Percentiles rank a stretch among this genome's conserved stretches.
These are phyloP conservation scores for Ramularia endophylla DNA, from an alignment of 2,329 filamentous ascomycete species.

Conservation along the genomic window DNA sequence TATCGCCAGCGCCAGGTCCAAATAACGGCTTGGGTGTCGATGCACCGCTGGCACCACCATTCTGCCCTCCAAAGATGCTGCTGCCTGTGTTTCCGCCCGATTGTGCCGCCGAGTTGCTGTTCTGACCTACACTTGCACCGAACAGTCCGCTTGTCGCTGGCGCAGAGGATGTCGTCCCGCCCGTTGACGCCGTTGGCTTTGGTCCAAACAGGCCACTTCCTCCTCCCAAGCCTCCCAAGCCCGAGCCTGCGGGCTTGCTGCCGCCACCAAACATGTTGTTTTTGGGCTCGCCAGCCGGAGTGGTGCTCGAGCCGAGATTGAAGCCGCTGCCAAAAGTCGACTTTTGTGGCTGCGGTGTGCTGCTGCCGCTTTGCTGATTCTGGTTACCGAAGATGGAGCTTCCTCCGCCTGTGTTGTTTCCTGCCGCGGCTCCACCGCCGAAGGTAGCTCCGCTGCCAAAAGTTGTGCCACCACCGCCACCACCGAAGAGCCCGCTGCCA, in stretches of 20 bases:
- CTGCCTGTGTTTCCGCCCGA: background rate
- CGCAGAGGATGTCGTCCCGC: background rate
- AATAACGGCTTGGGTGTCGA: background rate
- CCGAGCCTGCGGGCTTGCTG: constrained; percentile 6
- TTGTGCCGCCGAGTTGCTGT: background rate
- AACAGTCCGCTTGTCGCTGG: background rate
- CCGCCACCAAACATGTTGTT: constrained; percentile 7
- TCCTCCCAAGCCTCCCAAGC: background rate
- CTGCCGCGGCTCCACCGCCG: background rate
- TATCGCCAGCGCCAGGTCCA: constrained; percentile 1
- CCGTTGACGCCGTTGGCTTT: background rate
- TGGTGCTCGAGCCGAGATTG: constrained; percentile 16
- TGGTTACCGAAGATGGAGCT: constrained; percentile 3
- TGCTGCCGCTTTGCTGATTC: constrained; percentile 10
- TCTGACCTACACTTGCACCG: background rate
- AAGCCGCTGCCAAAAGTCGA: constrained; percentile 11
- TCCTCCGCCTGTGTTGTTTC: background rate
- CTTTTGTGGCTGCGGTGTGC: constrained; percentile 15
- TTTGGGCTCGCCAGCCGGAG: constrained; percentile 20
- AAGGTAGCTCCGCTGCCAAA: constrained; percentile 1
- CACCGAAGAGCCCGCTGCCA: background rate
- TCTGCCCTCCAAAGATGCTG: constrained; percentile 1
- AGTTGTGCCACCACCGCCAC: background rate
- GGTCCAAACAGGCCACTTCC: constrained; percentile 12
- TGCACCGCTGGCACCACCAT: background rate